Conservation (phyloP, 306 rosid genomes). For the Acacia confusa region DNA sequence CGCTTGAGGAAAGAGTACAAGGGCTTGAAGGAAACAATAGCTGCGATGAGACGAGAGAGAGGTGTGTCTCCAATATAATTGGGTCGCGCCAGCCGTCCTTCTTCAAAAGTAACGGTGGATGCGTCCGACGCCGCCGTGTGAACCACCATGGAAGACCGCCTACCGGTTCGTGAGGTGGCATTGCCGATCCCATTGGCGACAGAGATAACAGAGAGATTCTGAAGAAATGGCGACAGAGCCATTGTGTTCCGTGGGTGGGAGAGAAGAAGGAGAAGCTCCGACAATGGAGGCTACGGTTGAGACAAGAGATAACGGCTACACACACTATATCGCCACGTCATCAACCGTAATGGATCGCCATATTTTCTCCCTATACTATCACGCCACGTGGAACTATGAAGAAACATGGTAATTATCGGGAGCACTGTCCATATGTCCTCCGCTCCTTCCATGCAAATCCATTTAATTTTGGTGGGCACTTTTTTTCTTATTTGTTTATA, state of each 20-base stretch:
- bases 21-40: constrained; percentile 64
- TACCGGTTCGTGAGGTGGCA: constrained; percentile 10
- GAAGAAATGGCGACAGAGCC: constrained; percentile 47
- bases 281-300: background rate
- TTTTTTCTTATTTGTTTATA: no score
- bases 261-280: background rate
- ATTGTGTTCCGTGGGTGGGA: constrained; percentile 15
- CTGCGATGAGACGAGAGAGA: constrained; percentile 54
- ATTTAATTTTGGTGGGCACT: no score
- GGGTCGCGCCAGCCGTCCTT: constrained; percentile 51
- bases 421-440: no score
- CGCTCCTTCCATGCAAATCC: no score
- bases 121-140: constrained; percentile 39
- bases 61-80: constrained; percentile 59
- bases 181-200: constrained; percentile 19
- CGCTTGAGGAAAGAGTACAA: constrained; percentile 62
- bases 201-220: constrained; percentile 33
- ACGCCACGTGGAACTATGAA: constrained; percentile 30
- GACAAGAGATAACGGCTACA: background rate
- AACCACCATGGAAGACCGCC: constrained; percentile 19
- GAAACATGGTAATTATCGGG: background rate
- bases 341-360: background rate
- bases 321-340: background rate
- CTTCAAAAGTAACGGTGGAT: constrained; percentile 33
- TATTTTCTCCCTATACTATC: background rate